Conservation (phyloP, 192 early-diverging fungal genomes). For the Linnemannia elongata region DNA sequence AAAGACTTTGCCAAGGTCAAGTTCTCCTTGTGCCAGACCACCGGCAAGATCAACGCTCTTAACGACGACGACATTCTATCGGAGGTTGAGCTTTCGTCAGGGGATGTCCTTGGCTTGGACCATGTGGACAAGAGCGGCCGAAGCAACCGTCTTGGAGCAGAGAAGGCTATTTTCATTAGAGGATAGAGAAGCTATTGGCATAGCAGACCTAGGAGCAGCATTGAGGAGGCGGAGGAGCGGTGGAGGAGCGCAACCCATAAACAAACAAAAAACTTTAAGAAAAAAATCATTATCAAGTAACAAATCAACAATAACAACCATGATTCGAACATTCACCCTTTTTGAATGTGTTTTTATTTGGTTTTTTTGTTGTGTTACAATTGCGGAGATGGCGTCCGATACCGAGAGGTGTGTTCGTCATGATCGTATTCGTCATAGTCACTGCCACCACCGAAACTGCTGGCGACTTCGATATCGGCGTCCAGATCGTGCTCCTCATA, state of each 20-base stretch:
- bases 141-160: constrained; percentile 46
- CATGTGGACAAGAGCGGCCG: constrained; percentile 65
- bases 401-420: background rate
- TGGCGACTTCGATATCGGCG: constrained; percentile 27
- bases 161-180: constrained; percentile 63
- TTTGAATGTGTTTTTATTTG: background rate
- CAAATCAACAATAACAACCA: background rate
- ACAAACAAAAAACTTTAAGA: background rate
- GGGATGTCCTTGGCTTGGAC: constrained; percentile 64
- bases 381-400: background rate
- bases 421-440: constrained; percentile 13
- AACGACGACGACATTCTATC: constrained; percentile 52
- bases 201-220: background rate
- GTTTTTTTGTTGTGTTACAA: background rate
- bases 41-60: constrained; percentile 24
- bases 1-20: constrained; percentile 86
- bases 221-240: background rate
- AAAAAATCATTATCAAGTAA: background rate
- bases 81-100: constrained; percentile 26
- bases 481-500: constrained; percentile 34
- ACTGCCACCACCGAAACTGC: background rate
- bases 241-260: background rate
- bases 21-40: constrained; percentile 27
- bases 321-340: background rate
- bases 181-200: constrained; percentile 13